Base-by-base conservation (phyloP, 352 stramenopile species). In the Globisporangium solare region DNA sequence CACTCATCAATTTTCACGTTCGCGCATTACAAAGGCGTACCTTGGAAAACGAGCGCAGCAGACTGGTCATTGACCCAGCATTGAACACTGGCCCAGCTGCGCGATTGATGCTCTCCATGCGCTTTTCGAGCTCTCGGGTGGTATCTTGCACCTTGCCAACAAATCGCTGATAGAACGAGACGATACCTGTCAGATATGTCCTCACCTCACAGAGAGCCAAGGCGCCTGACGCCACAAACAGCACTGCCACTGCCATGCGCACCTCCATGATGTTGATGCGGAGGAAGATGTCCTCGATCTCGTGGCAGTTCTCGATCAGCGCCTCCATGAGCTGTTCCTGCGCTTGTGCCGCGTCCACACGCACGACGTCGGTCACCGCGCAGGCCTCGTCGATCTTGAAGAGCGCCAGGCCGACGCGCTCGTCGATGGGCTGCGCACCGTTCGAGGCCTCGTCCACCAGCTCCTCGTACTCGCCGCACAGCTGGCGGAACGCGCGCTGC, bases 331-430 rank as follows among this genome's bases (percentile, higher is more conserved):
- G 58, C 46, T 75, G 56, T 40, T 76, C 58, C 18, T 88, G 74
- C 17, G 70, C 58, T 51, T 78, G 70, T 43, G 68, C 64, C 24
- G 76, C 68, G 43, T 90, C 80, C 55, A 70, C 60, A 42, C 69
- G 77, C 63, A 91, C 51, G 31, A 62, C 35, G 43, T 88, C 80
- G 12, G 77, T 57, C 17, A 70, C 73, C 3, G 70, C 74, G 20
- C 66, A 83, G 3, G 78, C 78, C 60, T 92, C 79, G 58, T 92
- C 83, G 52, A 91, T 88, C 68, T 91, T 92, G 61, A 91, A 92
- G 13, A 91, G 68, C 40, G 80, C 79, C 27, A 92, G 64, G 0
- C 81, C 83, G n/a, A 89, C 73, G 42, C 78, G 77, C 64, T 92
- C 83, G 53, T 91, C 76, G 39, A 76, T 67, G 0, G 71, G 70